These are phyloP conservation scores for Cladosporium sp. DNA, from an alignment of 2,329 filamentous ascomycete species.

Conservation along the genomic window DNA sequence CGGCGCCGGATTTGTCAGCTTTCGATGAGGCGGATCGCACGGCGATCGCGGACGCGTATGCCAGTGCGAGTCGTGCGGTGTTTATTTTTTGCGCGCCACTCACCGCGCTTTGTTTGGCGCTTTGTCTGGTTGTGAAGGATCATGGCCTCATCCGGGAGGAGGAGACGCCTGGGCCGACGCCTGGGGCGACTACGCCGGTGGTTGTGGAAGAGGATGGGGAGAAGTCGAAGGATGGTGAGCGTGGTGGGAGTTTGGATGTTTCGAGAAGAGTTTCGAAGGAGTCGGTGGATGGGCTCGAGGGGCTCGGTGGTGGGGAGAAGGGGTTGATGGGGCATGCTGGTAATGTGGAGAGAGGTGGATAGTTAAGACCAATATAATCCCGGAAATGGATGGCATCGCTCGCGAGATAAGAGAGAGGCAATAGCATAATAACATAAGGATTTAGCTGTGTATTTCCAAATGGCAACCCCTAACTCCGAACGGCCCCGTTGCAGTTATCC, in stretches of 20 bases:
- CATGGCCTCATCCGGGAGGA: constrained; percentile 24
- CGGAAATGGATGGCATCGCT: too few species aligned
- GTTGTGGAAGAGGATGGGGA: background rate
- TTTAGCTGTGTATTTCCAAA: too few species aligned
- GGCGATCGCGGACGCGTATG: constrained; percentile 48
- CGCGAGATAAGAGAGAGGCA: too few species aligned
- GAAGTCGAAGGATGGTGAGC: background rate
- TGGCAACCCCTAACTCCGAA: too few species aligned
- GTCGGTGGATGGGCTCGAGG: too few species aligned
- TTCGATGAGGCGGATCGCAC: constrained; percentile 34
- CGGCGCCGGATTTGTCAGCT: constrained; percentile 28
- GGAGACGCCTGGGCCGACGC: too few species aligned
- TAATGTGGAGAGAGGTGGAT: too few species aligned
- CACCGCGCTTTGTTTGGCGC: constrained; percentile 47
- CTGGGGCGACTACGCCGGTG: background rate
- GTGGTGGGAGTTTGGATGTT: background rate
- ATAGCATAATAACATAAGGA: too few species aligned
- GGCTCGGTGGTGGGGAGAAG: too few species aligned
- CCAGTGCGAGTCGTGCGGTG: constrained; percentile 50
- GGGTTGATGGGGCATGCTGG: too few species aligned
- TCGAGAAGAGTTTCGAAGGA: constrained; percentile 1
- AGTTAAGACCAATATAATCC: too few species aligned
- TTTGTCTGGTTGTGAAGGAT: constrained; percentile 47
- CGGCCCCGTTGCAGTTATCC: too few species aligned
- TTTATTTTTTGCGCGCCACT: constrained; percentile 56